Base-by-base conservation (phyloP, 192 early-diverging fungal genomes). In the Mortierella antarctica region DNA sequence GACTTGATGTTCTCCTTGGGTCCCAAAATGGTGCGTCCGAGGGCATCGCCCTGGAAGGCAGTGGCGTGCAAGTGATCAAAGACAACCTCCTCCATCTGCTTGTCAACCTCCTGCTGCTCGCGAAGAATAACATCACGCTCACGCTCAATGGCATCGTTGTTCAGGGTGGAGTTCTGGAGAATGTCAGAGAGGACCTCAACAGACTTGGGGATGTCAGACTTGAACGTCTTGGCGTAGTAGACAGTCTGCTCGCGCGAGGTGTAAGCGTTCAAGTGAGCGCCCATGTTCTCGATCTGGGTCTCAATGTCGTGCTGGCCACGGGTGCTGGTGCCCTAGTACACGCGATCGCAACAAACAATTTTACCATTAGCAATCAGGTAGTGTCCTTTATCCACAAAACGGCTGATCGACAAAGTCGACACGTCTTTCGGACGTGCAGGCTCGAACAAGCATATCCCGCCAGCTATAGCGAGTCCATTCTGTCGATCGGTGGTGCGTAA, bases 211-310 rank as follows among this genome's bases (percentile, higher is more conserved):
- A 96, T 92, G 82, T 99, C 96, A 65, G 90, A 85, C 71, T 92
- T 91, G 67, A 99, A 90, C 23, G 96, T 87, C 85, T 98, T 98
- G 67, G 97, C 97, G 79, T 97, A 98, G 90, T 98, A 99, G 54
- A 97, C 97, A 47, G 96, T 98, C 86, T 99, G 97, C 82, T 99
- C 97, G 65, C 97, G 92, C 23, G 97, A 98, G 47, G 97, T 99
- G 86, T 99, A 99, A 50, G 97, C 97, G 86, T 98, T 98, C 78
- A 99, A 86, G 85, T 98, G 96, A 46, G 94, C 96, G 54, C 97
- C 97, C 90, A 99, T 96, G 91, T 98, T 98, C 85, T 99, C 97
- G 68, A 99, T 97, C 82, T 92, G 91, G 49, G 95, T 89, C 86
- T 99, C 97, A 52, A 99, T 87, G 81, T 97, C 93, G 71, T 92